phyloP scores from a whole-genome alignment of 352 stramenopile species.

The Phytophthora idaei region DNA sequence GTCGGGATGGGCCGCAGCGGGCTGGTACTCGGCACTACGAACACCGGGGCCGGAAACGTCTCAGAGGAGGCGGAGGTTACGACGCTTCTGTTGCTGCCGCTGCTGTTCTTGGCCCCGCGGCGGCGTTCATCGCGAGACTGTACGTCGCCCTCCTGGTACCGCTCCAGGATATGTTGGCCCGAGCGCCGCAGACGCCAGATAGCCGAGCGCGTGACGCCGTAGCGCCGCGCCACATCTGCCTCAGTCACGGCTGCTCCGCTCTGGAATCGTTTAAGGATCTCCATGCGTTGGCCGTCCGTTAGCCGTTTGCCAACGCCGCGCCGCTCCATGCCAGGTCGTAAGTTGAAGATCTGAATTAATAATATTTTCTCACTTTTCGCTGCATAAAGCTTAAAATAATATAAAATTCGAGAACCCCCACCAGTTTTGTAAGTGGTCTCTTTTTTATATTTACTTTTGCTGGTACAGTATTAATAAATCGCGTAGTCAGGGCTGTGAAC shows the following conservation, averaged over 20 bases:
- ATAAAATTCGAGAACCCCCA: too few relatives aligned
- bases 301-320: conserved; percentile 51
- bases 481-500: too few relatives aligned
- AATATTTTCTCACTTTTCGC: not conserved
- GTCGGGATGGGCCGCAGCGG: not conserved
- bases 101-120: conserved; percentile 23
- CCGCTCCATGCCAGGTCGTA: conserved; percentile 30
- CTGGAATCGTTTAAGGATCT: conserved; percentile 60
- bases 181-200: conserved; percentile 49
- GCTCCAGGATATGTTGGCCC: conserved; percentile 47
- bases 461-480: too few relatives aligned
- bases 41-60: not conserved
- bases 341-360: not conserved
- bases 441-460: too few relatives aligned
- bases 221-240: conserved; percentile 48
- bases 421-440: too few relatives aligned
- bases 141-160: conserved; percentile 48
- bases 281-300: conserved; percentile 53
- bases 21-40: not conserved
- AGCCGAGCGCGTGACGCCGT: conserved; percentile 52
- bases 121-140: conserved; percentile 48
- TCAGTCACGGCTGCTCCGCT: conserved; percentile 44
- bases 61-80: not conserved
- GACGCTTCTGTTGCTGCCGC: not conserved
- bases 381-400: too few relatives aligned